Base-by-base conservation (phyloP, 768 basidiomycete genomes). In the Pisolithus microcarpus region DNA sequence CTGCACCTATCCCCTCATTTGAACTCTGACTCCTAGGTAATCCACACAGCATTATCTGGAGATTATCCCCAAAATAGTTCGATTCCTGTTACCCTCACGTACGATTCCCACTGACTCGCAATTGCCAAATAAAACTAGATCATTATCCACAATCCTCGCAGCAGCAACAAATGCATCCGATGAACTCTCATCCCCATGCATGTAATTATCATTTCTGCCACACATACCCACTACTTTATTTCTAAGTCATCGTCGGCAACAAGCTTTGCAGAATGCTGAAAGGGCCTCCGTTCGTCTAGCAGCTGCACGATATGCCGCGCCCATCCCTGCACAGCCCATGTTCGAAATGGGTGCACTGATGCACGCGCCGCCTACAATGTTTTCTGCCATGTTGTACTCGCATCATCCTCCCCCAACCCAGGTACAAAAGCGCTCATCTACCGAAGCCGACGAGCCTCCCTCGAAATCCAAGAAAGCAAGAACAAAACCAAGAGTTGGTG, bases 201-300 rank as follows among this genome's bases (percentile, higher is more conserved):
- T 68, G 68, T 68, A 64, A 59, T 58, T 66, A 60, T 61, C 51
- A 49, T 59, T 58, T 57, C 52, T 45, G 49, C 59, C 31, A 37
- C 52, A 18, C 50, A 52, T 56, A 52, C 62, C 52, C 48, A 40
- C 43, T 51, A 48, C 47, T 43, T 50, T 56, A 13, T 51, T 54
- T 57, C 58, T 59, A 53, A 65, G 38, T 52, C 31, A 58, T 53
- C 24, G 46, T 56, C 43, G 40, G 44, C 58, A 53, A 23, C 36
- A 63, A 79, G 80, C 64, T 54, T 82, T 73, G 68, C 82, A 83
- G 69, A 50, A 56, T 45, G 58, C 71, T 61, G 76, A 82, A 58
- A 69, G 83, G 52, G 79, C 72, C 50, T 80, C 81, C 61, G 64
- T 82, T 64, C 81, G 81, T 57, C 56, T 84, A 58, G 76, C 75